phyloP scores from a whole-genome alignment of 768 basidiomycete species.

The Mycena alexandri region DNA sequence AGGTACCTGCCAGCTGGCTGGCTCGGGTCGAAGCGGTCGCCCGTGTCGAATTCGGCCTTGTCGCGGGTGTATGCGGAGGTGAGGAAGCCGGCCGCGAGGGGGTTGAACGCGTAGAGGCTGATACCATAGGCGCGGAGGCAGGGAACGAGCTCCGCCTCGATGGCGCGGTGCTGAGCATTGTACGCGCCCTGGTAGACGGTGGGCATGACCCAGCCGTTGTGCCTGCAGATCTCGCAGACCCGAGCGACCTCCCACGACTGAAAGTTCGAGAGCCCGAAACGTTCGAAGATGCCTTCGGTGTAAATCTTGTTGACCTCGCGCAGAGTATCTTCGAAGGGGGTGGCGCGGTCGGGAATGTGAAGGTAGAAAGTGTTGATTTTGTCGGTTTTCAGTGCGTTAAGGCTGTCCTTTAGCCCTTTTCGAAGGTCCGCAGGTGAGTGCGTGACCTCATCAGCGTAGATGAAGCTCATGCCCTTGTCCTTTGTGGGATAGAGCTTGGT shows the following conservation, averaged over 20 bases:
- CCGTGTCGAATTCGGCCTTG: slow-evolving; percentile 36
- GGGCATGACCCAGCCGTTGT: slow-evolving; percentile 57
- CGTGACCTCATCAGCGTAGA: neutral
- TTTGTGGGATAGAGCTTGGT: slow-evolving; percentile 61
- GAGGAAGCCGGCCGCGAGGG: slow-evolving; percentile 59
- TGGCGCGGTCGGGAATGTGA: slow-evolving; percentile 60
- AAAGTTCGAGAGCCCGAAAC: slow-evolving; percentile 63
- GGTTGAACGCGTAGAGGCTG: slow-evolving; percentile 57
- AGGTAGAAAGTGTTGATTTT: slow-evolving; percentile 51
- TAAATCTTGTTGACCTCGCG: slow-evolving; percentile 55
- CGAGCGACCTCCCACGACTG: slow-evolving; percentile 55
- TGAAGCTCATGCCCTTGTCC: slow-evolving; percentile 17
- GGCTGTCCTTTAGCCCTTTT: slow-evolving; percentile 50
- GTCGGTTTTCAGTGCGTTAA: slow-evolving; percentile 59
- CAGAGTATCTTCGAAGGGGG: slow-evolving; percentile 60
- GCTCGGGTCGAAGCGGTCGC: slow-evolving; percentile 53
- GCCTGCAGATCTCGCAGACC: slow-evolving; percentile 49
- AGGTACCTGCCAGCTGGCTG: neutral
- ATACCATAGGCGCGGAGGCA: slow-evolving; percentile 60
- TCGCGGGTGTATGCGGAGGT: slow-evolving; percentile 52
- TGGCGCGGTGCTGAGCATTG: slow-evolving; percentile 35
- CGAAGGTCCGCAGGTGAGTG: slow-evolving; percentile 27
- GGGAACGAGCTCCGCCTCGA: slow-evolving; percentile 37
- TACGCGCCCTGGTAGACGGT: slow-evolving; percentile 57
- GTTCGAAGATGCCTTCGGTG: slow-evolving; percentile 57